A percentile compares a stretch with the other conserved stretches of the same genome.
Evolutionary conservation across 352 stramenopile species (phyloP).

Genomic region (Globisporangium nodosum): DNA sequence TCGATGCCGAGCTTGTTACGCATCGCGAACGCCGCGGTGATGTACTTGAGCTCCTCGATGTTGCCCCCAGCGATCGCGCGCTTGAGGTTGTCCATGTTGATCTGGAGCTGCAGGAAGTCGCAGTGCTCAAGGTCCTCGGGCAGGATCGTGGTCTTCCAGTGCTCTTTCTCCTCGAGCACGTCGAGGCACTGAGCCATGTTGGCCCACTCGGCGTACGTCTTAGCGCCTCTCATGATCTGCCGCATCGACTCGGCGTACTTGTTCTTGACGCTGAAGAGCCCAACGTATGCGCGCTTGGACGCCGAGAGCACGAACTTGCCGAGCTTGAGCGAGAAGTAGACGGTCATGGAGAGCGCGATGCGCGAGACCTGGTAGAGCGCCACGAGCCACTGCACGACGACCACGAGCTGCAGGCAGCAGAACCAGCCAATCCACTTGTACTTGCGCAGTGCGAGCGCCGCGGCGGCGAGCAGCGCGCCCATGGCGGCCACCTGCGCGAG

Average conservation of each 20-base stretch:
- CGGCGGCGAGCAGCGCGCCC: constrained; percentile 9
- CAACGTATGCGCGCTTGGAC: constrained; percentile 20
- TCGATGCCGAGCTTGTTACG: constrained; percentile 62
- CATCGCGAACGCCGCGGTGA: constrained; percentile 56
- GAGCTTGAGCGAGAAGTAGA: constrained; percentile 46
- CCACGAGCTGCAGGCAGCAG: constrained; percentile 41
- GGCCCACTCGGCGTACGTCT: constrained; percentile 47
- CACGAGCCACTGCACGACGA: constrained; percentile 59
- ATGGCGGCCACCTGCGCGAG: constrained; percentile 28
- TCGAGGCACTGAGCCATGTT: constrained; percentile 64
- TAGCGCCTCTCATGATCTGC: constrained; percentile 54
- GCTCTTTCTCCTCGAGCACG: constrained; percentile 46
- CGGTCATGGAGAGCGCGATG: constrained; percentile 47
- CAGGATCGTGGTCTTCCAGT: constrained; percentile 49
- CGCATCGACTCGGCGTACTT: constrained; percentile 51
- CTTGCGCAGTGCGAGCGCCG: constrained; percentile 31
- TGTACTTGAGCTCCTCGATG: constrained; percentile 48
- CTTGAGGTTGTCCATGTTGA: constrained; percentile 33
- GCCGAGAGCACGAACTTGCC: constrained; percentile 32
- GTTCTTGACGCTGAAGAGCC: constrained; percentile 33
- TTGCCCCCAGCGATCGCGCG: constrained; percentile 25
- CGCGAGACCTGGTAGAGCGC: constrained; percentile 61
- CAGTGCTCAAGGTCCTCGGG: constrained; percentile 47
- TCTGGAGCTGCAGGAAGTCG: constrained; percentile 48
- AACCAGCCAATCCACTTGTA: constrained; percentile 67